phyloP scores from a whole-genome alignment of 1,284 basidiomycete species.

The Tremellales sp. region DNA sequence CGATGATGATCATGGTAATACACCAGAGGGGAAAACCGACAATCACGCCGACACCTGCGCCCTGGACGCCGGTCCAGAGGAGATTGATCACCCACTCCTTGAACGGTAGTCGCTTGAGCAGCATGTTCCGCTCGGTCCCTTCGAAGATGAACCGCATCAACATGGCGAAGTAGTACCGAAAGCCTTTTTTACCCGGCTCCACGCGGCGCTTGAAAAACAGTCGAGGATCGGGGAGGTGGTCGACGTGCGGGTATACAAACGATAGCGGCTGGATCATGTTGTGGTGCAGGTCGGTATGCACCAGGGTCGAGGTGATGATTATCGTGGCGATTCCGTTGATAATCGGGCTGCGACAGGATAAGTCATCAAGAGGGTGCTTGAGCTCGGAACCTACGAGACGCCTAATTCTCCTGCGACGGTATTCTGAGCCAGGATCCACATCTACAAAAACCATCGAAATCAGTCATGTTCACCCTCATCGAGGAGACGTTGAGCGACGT shows the following conservation, averaged over 20 bases:
- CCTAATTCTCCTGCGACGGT: conserved; percentile 49
- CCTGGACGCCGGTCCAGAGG: conserved; percentile 43
- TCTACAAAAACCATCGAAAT: conserved; percentile 13
- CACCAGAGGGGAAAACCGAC: conserved; percentile 48
- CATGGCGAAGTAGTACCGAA: conserved; percentile 42
- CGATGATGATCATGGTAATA: conserved; percentile 45
- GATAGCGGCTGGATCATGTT: conserved; percentile 40
- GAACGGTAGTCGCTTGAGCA: conserved; percentile 24
- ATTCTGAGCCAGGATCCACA: conserved; percentile 47
- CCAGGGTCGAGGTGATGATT: conserved; percentile 49
- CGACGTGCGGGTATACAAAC: conserved; percentile 49
- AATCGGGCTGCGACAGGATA: too few species aligned
- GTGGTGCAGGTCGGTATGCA: conserved; percentile 48
- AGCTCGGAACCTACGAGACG: too few species aligned
- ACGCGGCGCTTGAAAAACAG: conserved; percentile 2
- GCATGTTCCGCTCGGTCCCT: conserved; percentile 48
- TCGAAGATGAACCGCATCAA: conserved; percentile 48
- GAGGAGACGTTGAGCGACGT: neutral
- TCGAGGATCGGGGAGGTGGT: conserved; percentile 45
- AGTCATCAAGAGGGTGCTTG: too few species aligned
- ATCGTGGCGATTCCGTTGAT: conserved; percentile 45
- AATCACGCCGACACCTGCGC: conserved; percentile 42
- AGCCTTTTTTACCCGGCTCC: conserved; percentile 13
- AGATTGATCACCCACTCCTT: conserved; percentile 33
- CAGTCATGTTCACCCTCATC: neutral